These are phyloP conservation scores for Zymoseptoria crescenta DNA, from an alignment of 2,329 filamentous ascomycete species.

Conservation along the genomic window DNA sequence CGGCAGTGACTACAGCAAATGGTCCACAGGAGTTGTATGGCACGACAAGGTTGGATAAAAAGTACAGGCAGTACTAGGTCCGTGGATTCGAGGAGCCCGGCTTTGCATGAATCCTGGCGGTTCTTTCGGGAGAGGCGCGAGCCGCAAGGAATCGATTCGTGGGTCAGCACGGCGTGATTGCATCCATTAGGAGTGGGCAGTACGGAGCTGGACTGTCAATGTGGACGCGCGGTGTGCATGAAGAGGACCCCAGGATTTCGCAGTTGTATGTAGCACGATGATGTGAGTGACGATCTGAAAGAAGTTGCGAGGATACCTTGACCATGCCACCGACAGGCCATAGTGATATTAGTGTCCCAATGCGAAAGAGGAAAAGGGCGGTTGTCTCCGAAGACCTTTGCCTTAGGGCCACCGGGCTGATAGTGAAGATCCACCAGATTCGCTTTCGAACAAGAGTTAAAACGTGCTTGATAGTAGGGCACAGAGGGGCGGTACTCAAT, in stretches of 20 bases:
- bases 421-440: constrained; percentile 18
- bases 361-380: background rate
- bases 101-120: background rate
- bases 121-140: constrained; percentile 10
- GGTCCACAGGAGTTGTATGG: background rate
- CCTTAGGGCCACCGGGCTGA: background rate
- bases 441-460: constrained; percentile 17
- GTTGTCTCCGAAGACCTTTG: background rate
- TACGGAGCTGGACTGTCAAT: background rate
- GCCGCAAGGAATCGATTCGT: constrained; percentile 10
- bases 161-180: constrained; percentile 15
- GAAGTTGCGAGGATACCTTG: constrained; percentile 17
- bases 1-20: background rate
- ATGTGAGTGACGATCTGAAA: background rate
- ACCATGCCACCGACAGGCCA: constrained; percentile 4
- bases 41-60: background rate
- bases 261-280: background rate
- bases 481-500: constrained; percentile 24
- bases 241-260: background rate
- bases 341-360: background rate
- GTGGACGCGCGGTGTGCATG: background rate
- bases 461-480: constrained; percentile 20
- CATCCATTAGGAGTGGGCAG: background rate
- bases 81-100: background rate
- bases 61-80: background rate